Conservation (phyloP, 2,329 filamentous ascomycete genomes). For the Aspergillus cejpii region DNA sequence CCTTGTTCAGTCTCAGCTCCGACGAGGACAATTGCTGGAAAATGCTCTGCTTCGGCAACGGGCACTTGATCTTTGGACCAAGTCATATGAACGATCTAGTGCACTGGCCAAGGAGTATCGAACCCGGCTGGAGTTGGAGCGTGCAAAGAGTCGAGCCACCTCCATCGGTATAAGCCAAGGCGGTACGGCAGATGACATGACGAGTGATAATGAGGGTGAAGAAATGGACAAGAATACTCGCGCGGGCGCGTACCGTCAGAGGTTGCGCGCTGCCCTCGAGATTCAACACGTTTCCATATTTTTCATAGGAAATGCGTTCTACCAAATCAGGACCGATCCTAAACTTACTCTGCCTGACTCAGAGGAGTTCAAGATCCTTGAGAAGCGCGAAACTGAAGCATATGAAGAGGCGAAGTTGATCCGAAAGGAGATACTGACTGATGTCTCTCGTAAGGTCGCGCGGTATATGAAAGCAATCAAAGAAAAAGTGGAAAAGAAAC, state of each 20-base stretch:
- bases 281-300: slow-evolving; percentile 76
- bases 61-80: slow-evolving; percentile 64
- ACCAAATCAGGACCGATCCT: slow-evolving; percentile 69
- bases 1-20: slow-evolving; percentile 57
- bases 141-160: slow-evolving; percentile 22
- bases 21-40: slow-evolving; percentile 70
- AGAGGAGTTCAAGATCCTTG: slow-evolving; percentile 58
- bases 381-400: slow-evolving; percentile 61
- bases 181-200: slow-evolving; percentile 6
- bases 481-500: slow-evolving; percentile 47
- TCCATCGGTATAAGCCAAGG: slow-evolving; percentile 18
- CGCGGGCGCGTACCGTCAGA: slow-evolving; percentile 55
- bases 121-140: slow-evolving; percentile 51
- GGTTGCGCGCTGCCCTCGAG: slow-evolving; percentile 67
- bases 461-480: slow-evolving; percentile 58
- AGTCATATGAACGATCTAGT: slow-evolving; percentile 47
- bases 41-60: slow-evolving; percentile 62
- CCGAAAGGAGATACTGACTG: slow-evolving; percentile 67
- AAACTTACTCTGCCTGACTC: slow-evolving; percentile 60
- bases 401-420: slow-evolving; percentile 75
- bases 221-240: slow-evolving; percentile 41
- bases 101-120: slow-evolving; percentile 56
- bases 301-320: slow-evolving; percentile 76
- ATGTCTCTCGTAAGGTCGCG: slow-evolving; percentile 53
- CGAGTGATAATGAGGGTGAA: slow-evolving; percentile 34